Evolutionary conservation across 2,329 filamentous ascomycete genomes (phyloP).

Genomic region (Blastomyces percursus): DNA sequence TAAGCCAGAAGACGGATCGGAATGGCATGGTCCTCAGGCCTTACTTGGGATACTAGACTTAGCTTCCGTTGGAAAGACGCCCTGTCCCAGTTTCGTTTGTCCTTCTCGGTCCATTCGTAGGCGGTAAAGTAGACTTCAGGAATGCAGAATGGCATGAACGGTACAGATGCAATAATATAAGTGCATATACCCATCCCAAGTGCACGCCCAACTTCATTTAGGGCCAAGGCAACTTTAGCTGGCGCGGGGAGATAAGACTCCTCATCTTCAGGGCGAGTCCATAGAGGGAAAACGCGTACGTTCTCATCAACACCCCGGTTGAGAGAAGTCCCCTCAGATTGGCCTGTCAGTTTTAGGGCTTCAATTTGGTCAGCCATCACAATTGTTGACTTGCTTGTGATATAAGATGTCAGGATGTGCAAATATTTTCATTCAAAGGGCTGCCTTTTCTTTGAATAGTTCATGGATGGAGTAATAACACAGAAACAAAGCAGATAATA

Average conservation of each 20-base stretch:
- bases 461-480: neutral
- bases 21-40: neutral
- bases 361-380: neutral
- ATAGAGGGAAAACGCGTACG: neutral
- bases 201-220: slow-evolving; percentile 7
- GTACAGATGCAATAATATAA: neutral
- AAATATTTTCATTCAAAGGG: neutral
- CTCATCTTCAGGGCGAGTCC: neutral
- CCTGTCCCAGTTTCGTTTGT: slow-evolving; percentile 6
- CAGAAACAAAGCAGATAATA: no score
- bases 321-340: neutral
- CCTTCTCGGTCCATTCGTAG: neutral
- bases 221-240: slow-evolving; percentile 4
- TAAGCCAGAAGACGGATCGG: neutral
- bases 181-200: slow-evolving; percentile 1
- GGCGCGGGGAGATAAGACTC: neutral
- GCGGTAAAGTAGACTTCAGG: slow-evolving; percentile 6
- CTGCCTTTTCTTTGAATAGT: neutral
- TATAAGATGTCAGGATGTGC: neutral
- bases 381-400: neutral
- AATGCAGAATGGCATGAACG: neutral
- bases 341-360: neutral
- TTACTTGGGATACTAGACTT: neutral
- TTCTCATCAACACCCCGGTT: neutral
- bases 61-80: neutral